phyloP scores from a whole-genome alignment of 1,284 basidiomycete species.

The Puccinia novopanici region DNA sequence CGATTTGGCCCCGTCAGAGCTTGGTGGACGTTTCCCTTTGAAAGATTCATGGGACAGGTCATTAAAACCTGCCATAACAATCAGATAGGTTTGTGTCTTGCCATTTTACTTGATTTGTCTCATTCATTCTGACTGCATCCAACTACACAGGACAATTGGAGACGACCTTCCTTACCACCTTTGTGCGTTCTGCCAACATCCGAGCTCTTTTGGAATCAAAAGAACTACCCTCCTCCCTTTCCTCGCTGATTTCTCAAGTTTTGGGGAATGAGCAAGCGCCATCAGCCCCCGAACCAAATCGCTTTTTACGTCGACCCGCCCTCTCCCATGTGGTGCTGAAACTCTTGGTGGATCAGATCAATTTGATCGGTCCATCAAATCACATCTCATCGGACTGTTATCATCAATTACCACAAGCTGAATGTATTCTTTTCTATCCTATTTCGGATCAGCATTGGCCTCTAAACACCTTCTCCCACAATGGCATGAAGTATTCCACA shows the following conservation, averaged over 20 bases:
- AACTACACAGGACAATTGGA: conserved; percentile 20
- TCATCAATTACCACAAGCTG: background rate
- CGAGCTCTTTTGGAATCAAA: too few species aligned
- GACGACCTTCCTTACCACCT: conserved; percentile 1
- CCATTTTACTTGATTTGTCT: background rate
- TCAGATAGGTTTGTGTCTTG: conserved; percentile 18
- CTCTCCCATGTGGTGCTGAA: background rate
- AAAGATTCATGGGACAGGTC: conserved; percentile 30
- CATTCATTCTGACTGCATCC: background rate
- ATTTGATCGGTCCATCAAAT: background rate
- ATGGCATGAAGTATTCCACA: background rate
- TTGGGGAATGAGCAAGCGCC: background rate
- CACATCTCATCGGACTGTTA: background rate
- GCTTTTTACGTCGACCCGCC: background rate
- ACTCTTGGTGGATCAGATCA: background rate
- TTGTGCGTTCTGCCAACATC: too few species aligned
- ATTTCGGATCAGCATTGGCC: background rate
- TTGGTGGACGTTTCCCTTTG: conserved; percentile 29
- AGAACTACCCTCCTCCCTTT: background rate
- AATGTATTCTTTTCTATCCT: background rate
- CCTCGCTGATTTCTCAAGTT: background rate
- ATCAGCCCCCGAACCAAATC: background rate
- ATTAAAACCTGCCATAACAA: conserved; percentile 18
- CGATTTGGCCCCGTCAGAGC: conserved; percentile 24
- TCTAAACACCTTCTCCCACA: background rate